These are phyloP conservation scores for Metschnikowia corniflorae DNA, from an alignment of 805 yeast genomes.

Conservation along the genomic window DNA sequence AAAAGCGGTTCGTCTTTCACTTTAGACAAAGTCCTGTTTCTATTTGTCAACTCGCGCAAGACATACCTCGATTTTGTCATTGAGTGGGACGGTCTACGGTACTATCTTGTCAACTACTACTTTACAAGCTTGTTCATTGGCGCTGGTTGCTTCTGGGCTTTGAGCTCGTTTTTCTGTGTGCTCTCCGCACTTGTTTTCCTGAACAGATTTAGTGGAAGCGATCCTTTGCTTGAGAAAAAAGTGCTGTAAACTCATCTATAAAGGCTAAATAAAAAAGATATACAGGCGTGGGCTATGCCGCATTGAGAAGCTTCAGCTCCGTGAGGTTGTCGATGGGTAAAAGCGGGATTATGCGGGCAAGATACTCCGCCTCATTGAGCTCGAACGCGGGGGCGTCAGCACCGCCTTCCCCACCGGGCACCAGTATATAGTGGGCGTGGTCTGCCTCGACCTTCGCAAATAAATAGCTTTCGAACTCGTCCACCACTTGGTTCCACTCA, in stretches of 20 bases:
- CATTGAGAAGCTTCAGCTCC: constrained; percentile 19
- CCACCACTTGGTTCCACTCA: constrained; percentile 48
- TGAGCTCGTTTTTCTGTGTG: constrained; percentile 30
- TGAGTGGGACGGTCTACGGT: constrained; percentile 40
- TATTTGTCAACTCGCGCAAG: constrained; percentile 12
- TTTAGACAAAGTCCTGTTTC: constrained; percentile 5
- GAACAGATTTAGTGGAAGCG: constrained; percentile 11
- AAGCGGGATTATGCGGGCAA: constrained; percentile 37
- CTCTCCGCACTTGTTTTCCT: constrained; percentile 22
- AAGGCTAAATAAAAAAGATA: neutral
- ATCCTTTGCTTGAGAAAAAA: constrained; percentile 1
- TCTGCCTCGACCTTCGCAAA: constrained; percentile 23
- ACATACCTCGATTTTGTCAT: constrained; percentile 26
- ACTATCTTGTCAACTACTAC: constrained; percentile 36
- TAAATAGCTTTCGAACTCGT: constrained; percentile 45
- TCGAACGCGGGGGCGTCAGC: constrained; percentile 5
- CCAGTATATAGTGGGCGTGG: constrained; percentile 13
- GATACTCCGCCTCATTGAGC: constrained; percentile 32
- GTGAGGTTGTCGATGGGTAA: constrained; percentile 32
- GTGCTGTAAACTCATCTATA: neutral
- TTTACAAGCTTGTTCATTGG: constrained; percentile 33
- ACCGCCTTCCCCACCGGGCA: neutral
- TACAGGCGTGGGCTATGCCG: constrained; percentile 9
- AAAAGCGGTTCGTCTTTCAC: constrained; percentile 5
- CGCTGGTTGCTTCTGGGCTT: constrained; percentile 34